phyloP scores from a whole-genome alignment of 495 filamentous ascomycete genomes.

The Aspergillus hancockii region DNA sequence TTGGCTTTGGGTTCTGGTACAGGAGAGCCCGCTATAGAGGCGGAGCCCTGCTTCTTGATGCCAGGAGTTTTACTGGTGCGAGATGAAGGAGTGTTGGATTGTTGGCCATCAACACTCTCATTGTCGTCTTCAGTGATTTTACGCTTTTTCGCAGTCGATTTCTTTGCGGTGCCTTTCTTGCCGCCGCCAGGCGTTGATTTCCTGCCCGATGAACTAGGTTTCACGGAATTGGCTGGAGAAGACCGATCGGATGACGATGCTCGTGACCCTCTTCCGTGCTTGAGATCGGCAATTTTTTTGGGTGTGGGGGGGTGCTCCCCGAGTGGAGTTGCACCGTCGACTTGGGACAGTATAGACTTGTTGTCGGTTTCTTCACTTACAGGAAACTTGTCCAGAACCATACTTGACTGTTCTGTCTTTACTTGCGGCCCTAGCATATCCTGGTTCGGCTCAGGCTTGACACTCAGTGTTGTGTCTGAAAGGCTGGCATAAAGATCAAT shows the following conservation, averaged over 20 bases:
- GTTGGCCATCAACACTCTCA: constrained; percentile 45
- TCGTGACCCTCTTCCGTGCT: constrained; percentile 34
- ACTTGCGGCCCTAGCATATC: constrained; percentile 30
- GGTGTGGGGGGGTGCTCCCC: constrained; percentile 43
- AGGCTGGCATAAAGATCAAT: constrained; percentile 37
- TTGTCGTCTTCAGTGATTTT: constrained; percentile 49
- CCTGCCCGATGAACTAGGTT: constrained; percentile 33
- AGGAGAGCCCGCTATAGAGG: constrained; percentile 40
- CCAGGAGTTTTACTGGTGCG: constrained; percentile 50
- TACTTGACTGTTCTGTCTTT: constrained; percentile 38
- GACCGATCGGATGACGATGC: constrained; percentile 39
- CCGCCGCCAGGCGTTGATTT: constrained; percentile 39
- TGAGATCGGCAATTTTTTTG: constrained; percentile 42
- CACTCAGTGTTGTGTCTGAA: constrained; percentile 15
- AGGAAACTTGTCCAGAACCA: constrained; percentile 35
- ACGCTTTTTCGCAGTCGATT: constrained; percentile 58
- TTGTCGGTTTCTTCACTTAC: constrained; percentile 29
- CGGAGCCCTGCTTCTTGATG: constrained; percentile 41
- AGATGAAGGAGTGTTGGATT: constrained; percentile 50
- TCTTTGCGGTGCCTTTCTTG: constrained; percentile 61
- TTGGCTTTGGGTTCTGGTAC: constrained; percentile 42
- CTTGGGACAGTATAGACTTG: constrained; percentile 23
- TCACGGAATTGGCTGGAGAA: constrained; percentile 35
- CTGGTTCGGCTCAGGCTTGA: constrained; percentile 15
- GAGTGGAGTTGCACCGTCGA: constrained; percentile 29